These are phyloP conservation scores for Fraxinus latifolia DNA, from an alignment of 305 asterid species.

Conservation along the genomic window DNA sequence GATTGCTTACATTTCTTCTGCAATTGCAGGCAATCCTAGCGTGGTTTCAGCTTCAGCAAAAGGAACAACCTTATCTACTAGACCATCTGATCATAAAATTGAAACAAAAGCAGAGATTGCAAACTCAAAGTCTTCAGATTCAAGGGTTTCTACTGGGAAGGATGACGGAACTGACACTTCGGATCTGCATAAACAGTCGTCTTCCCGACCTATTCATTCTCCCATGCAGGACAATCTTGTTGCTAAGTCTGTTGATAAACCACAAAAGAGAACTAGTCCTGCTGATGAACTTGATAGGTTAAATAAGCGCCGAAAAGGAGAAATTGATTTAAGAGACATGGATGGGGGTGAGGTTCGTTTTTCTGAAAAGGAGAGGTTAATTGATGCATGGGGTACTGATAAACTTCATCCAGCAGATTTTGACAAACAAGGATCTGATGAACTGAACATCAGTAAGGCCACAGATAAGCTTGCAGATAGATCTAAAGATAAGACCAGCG, in stretches of 20 bases:
- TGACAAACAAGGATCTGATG: slow-evolving; percentile 65
- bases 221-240: slow-evolving; percentile 63
- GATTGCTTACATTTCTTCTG: slow-evolving; percentile 41
- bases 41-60: slow-evolving; percentile 42
- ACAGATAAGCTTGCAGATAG: slow-evolving; percentile 64
- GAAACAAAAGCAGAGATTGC: slow-evolving; percentile 56
- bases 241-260: slow-evolving; percentile 61
- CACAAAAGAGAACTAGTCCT: slow-evolving; percentile 81
- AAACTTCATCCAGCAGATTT: slow-evolving; percentile 45
- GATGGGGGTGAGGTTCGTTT: slow-evolving; percentile 63
- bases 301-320: slow-evolving; percentile 87
- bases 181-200: slow-evolving; percentile 53
- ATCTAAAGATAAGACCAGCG: slow-evolving; percentile 75
- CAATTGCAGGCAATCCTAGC: slow-evolving; percentile 52
- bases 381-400: slow-evolving; percentile 53
- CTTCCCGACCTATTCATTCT: slow-evolving; percentile 66
- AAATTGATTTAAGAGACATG: slow-evolving; percentile 60
- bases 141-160: slow-evolving; percentile 50
- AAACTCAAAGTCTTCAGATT: slow-evolving; percentile 51
- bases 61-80: slow-evolving; percentile 43
- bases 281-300: slow-evolving; percentile 75
- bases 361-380: slow-evolving; percentile 70
- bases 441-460: slow-evolving; percentile 49
- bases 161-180: slow-evolving; percentile 62
- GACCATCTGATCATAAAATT: slow-evolving; percentile 47